phyloP scores from a whole-genome alignment of 345 rosid genomes.

The Melaleuca alternifolia region DNA sequence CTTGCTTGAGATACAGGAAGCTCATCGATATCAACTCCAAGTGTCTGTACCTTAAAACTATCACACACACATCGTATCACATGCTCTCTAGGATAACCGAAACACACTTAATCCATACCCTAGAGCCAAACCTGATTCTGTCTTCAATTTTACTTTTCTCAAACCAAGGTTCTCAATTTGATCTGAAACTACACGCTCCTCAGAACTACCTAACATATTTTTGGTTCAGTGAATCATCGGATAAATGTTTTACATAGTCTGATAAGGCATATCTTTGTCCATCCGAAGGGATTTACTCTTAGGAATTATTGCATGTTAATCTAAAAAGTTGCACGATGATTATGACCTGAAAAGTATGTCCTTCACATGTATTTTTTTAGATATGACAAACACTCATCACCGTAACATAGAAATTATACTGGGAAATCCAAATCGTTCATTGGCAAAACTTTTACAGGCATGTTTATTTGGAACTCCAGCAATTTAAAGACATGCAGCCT shows the following conservation, averaged over 20 bases:
- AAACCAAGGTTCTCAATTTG: background rate
- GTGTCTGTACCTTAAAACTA: background rate
- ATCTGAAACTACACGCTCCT: background rate
- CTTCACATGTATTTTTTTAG: background rate
- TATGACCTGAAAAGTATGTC: background rate
- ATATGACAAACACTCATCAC: background rate
- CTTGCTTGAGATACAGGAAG: no score
- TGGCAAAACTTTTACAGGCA: background rate
- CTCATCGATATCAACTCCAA: no score
- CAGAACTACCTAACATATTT: background rate
- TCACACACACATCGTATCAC: background rate
- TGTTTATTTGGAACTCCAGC: background rate
- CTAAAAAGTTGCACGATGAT: background rate
- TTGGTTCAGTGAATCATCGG: background rate
- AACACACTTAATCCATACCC: background rate
- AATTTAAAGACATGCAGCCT: background rate
- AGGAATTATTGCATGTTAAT: background rate
- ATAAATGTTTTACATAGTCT: background rate
- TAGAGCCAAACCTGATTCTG: background rate
- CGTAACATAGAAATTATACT: background rate
- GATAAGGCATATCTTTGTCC: background rate
- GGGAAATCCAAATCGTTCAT: background rate
- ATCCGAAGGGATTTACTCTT: background rate
- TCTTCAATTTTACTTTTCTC: background rate
- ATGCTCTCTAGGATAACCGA: background rate